Evolutionary conservation across 352 stramenopile genomes (phyloP).

Genomic region (Phytophthora lateralis): DNA sequence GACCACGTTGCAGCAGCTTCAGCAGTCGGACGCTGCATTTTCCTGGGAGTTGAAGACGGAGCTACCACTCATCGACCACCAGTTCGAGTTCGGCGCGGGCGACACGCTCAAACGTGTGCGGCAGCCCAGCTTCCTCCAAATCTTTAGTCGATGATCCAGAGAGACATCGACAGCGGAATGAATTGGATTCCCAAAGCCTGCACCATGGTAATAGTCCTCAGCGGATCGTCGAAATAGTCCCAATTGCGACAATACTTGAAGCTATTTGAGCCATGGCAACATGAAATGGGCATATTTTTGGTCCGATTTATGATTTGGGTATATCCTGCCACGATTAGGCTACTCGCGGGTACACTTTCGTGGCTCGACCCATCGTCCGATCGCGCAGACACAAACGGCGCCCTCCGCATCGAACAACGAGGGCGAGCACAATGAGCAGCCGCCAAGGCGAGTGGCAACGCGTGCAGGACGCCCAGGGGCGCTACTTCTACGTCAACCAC

Average conservation of each 20-base stretch:
- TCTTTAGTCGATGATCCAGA: slow-evolving; percentile 26
- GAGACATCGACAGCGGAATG: neutral
- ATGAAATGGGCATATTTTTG: too few species aligned
- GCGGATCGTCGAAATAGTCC: neutral
- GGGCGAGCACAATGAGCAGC: slow-evolving; percentile 30
- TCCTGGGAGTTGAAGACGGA: slow-evolving; percentile 41
- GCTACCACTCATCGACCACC: slow-evolving; percentile 41
- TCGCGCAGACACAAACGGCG: slow-evolving; percentile 9
- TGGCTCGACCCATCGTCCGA: slow-evolving; percentile 18
- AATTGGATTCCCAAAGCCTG: neutral
- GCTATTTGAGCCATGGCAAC: slow-evolving; percentile 1
- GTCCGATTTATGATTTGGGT: neutral
- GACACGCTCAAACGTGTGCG: slow-evolving; percentile 52
- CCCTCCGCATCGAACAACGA: slow-evolving; percentile 17
- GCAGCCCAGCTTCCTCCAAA: slow-evolving; percentile 67
- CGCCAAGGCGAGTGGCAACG: slow-evolving; percentile 68
- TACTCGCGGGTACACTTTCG: too few species aligned
- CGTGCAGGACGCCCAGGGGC: slow-evolving; percentile 79
- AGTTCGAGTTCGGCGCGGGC: slow-evolving; percentile 63
- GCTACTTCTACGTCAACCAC: slow-evolving; percentile 90
- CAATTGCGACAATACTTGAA: neutral
- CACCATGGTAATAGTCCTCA: neutral
- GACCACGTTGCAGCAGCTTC: slow-evolving; percentile 39
- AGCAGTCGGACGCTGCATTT: neutral
- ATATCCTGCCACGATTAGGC: too few species aligned